Evolutionary conservation across 768 basidiomycete species (phyloP).

Genomic region (Fomitopsis serialis): DNA sequence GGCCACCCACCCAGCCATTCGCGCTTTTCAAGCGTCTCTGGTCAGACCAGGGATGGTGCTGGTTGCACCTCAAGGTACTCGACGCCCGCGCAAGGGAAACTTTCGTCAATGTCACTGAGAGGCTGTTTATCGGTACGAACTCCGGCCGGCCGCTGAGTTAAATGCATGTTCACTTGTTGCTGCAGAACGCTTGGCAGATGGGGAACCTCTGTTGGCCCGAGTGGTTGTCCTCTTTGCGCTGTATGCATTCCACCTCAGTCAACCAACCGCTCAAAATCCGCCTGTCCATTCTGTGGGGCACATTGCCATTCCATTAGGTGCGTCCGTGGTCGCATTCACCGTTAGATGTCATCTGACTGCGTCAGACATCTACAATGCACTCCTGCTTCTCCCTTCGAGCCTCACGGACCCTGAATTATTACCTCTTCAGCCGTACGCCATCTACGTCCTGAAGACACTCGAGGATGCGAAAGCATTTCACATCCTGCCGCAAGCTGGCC

Average conservation of each 20-base stretch:
- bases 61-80: constrained; percentile 70
- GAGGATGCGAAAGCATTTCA: constrained; percentile 48
- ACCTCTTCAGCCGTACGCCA: constrained; percentile 45
- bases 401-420: constrained; percentile 35
- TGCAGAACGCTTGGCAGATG: constrained; percentile 48
- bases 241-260: constrained; percentile 67
- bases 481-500: constrained; percentile 48
- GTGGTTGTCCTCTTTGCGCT: constrained; percentile 61
- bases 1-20: constrained; percentile 43
- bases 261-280: constrained; percentile 52
- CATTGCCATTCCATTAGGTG: constrained; percentile 59
- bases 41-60: constrained; percentile 64
- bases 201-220: constrained; percentile 49
- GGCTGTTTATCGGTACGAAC: constrained; percentile 62
- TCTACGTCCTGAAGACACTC: constrained; percentile 45
- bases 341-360: neutral
- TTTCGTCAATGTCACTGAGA: constrained; percentile 52
- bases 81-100: constrained; percentile 60
- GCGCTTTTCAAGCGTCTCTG: constrained; percentile 67
- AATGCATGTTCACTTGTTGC: neutral
- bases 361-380: constrained; percentile 50
- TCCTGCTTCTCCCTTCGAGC: constrained; percentile 43
- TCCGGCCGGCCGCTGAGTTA: neutral
- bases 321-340: constrained; percentile 14
- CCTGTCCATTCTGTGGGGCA: constrained; percentile 44